Evolutionary conservation across 2,329 filamentous ascomycete species (phyloP), one percentile per base, ranked within the genome.

Genomic region (Aspergillus ibericus): DNA sequence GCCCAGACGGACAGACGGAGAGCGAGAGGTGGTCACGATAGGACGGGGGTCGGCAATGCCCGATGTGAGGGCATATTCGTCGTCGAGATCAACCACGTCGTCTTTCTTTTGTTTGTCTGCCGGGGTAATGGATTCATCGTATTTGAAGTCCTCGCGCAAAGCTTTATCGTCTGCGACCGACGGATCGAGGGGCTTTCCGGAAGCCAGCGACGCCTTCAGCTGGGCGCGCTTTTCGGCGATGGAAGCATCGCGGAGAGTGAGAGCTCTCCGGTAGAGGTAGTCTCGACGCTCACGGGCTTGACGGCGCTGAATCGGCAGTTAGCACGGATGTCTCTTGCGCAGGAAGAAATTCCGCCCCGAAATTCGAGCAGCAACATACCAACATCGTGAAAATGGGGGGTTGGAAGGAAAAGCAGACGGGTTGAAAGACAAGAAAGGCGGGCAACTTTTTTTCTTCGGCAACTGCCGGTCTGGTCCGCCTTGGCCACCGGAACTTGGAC

Each of bases 31-130:
- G 22, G 93, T 96, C 52, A 97, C 91, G 6, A 98, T 84, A 4
- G 96, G 88, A 54, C 93, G 84, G 6, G 93, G 92, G 66, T 98
- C 95, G 36, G 95, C 86, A 38, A 98, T 86, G 32, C 95, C 95
- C n/a, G 90, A 95, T 0, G 97, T 85, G 66, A 93, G 87, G 22
- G 89, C 86, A 74, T 97, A 98, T 78, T 98, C 93, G 68, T 97
- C 93, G 51, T 96, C 88, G 46, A 98, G 86, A 35, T 93, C 93
- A 29, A 72, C 88, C 83, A 92, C 88, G 16, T 88, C 85, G 71
- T 96, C 96, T 74, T 97, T 92, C 70, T 96, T 91, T 20, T 74
- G 68, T 48, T 71, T 69, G 42, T 68, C 68, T 50, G 60, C 51
- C 53, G 89, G 85, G 58, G 92, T 83, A 22, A 86, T 80, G 4